Evolutionary conservation across 2,329 filamentous ascomycete species (phyloP).

Genomic region (Arthrobotrys entomopaga): DNA sequence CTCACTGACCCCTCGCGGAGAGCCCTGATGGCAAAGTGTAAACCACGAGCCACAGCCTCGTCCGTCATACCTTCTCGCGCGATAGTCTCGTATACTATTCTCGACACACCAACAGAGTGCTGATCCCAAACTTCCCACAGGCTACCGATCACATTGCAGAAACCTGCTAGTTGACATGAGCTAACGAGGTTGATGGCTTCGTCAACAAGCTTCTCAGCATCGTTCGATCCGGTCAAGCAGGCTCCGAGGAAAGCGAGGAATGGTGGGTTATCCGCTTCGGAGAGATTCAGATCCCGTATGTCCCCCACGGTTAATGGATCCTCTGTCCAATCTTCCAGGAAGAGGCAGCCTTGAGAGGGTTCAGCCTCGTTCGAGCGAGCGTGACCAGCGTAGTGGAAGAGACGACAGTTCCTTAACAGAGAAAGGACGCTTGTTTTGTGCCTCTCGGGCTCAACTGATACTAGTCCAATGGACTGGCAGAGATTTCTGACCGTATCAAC

Average conservation of each 20-base stretch:
- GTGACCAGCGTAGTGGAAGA: neutral
- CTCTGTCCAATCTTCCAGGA: neutral
- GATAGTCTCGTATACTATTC: conserved; percentile 57
- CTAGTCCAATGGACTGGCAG: neutral
- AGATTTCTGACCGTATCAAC: neutral
- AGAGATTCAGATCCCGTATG: neutral
- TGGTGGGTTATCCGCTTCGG: neutral
- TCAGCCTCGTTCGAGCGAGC: neutral
- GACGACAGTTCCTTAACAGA: neutral
- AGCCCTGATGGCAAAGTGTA: neutral
- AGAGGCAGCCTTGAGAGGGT: neutral
- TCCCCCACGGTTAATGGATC: neutral
- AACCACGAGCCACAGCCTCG: neutral
- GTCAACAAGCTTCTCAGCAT: neutral
- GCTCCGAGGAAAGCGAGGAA: neutral
- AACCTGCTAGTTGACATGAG: neutral
- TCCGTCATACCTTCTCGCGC: conserved; percentile 7
- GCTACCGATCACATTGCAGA: neutral
- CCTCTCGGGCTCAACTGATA: neutral
- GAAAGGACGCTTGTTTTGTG: neutral
- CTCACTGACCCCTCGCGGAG: neutral
- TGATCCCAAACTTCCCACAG: neutral
- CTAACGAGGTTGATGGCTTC: neutral
- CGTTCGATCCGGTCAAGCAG: neutral
- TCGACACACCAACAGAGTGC: conserved; percentile 60